Percentiles rank a stretch among this genome's conserved stretches.
Conservation (phyloP, 305 asterid genomes). For the Solanum hybrid region DNA sequence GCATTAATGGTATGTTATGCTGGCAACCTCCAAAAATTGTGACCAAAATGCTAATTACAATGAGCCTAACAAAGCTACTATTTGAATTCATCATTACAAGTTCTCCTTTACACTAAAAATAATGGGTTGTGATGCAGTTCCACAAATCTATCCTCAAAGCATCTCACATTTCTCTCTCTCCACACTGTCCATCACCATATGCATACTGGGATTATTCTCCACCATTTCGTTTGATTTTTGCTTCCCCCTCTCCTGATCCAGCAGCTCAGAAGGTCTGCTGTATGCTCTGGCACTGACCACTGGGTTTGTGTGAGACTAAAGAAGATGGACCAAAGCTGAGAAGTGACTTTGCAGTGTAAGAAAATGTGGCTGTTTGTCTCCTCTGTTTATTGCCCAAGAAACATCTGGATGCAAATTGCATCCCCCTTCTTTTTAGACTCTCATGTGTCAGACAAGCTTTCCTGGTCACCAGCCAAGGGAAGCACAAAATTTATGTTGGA, state of each 20-base stretch:
- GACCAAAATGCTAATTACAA: not conserved
- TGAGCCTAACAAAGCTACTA: not conserved
- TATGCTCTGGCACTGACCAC: not conserved
- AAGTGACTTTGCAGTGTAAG: not conserved
- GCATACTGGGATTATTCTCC: not conserved
- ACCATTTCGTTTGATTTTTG: not conserved
- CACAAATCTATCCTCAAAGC: not conserved
- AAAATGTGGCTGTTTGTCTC: not conserved
- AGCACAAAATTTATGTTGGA: not conserved
- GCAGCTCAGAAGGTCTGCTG: not conserved
- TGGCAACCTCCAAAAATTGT: not conserved
- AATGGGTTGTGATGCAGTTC: not conserved
- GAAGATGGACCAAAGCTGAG: not conserved
- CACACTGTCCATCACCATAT: not conserved
- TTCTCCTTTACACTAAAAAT: not conserved
- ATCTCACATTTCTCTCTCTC: not conserved
- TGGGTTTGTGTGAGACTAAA: not conserved
- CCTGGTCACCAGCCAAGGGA: not conserved
- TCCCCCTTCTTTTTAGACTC: not conserved
- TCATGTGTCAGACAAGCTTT: not conserved
- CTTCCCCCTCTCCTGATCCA: not conserved
- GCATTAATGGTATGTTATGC: not conserved
- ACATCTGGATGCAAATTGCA: not conserved
- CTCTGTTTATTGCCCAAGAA: not conserved
- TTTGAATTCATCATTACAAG: not conserved